phyloP scores from a whole-genome alignment of 371 early-diverging fungal genomes.

The Mortierella sp. region DNA sequence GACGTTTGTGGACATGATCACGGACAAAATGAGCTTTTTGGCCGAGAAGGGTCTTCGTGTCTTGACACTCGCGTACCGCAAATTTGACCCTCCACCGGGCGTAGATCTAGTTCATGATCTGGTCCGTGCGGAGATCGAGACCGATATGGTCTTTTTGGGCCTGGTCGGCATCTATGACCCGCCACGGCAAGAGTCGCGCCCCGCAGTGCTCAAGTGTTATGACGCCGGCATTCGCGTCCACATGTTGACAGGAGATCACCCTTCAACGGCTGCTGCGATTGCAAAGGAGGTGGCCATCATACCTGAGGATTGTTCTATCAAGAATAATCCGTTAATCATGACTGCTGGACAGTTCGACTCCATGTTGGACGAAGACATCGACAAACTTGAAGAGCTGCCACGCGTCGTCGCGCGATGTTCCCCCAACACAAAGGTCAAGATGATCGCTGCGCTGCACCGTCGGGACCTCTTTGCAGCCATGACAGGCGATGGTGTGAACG shows the following conservation, averaged over 20 bases:
- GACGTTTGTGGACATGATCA: slow-evolving; percentile 56
- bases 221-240: slow-evolving; percentile 92
- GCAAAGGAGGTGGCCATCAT: slow-evolving; percentile 91
- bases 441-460: slow-evolving; percentile 92
- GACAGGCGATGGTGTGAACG: slow-evolving; percentile 95
- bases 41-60: slow-evolving; percentile 60
- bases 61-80: slow-evolving; percentile 72
- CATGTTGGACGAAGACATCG: slow-evolving; percentile 81
- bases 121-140: slow-evolving; percentile 72
- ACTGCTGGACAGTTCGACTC: slow-evolving; percentile 88
- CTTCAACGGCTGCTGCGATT: slow-evolving; percentile 93
- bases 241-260: slow-evolving; percentile 97
- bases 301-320: slow-evolving; percentile 57
- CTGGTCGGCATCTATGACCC: slow-evolving; percentile 96
- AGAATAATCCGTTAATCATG: slow-evolving; percentile 73
- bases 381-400: slow-evolving; percentile 82
- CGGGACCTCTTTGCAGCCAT: slow-evolving; percentile 71
- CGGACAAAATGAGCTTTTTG: slow-evolving; percentile 33
- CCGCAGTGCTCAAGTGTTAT: slow-evolving; percentile 87
- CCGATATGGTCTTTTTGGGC: slow-evolving; percentile 85
- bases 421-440: slow-evolving; percentile 96
- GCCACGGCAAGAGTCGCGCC: slow-evolving; percentile 81
- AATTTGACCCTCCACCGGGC: slow-evolving; percentile 56
- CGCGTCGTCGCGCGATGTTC: slow-evolving; percentile 93
- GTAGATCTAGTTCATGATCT: slow-evolving; percentile 61